Evolutionary conservation across 1,284 basidiomycete genomes (phyloP).

Genomic region (Leucoagaricus sp.): DNA sequence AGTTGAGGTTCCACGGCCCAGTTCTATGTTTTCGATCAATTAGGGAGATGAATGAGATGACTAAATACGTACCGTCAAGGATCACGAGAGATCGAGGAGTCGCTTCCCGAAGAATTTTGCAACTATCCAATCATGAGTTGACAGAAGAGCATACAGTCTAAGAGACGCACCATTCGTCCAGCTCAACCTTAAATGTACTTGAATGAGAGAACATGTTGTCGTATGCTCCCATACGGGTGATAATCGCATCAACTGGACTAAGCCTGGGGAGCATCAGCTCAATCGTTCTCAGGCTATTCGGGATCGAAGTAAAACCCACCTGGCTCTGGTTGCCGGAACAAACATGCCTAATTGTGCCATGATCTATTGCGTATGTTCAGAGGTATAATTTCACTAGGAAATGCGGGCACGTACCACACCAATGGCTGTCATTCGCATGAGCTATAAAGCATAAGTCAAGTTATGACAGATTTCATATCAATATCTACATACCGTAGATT

Average conservation of each 20-base stretch:
- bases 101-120: slow-evolving; percentile 88
- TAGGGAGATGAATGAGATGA: neutral
- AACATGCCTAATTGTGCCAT: slow-evolving; percentile 99
- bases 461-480: neutral
- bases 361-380: slow-evolving; percentile 52
- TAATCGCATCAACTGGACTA: slow-evolving; percentile 90
- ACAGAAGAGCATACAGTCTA: neutral
- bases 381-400: slow-evolving; percentile 21
- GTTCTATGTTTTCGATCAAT: slow-evolving; percentile 51
- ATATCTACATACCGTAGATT: slow-evolving; percentile 68
- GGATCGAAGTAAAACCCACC: slow-evolving; percentile 44
- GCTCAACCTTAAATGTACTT: slow-evolving; percentile 95
- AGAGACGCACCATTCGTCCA: slow-evolving; percentile 82
- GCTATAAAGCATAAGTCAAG: slow-evolving; percentile 38
- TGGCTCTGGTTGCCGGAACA: slow-evolving; percentile 85
- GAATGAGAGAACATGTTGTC: slow-evolving; percentile 96
- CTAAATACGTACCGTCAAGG: slow-evolving; percentile 81
- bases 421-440: slow-evolving; percentile 95
- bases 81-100: slow-evolving; percentile 93
- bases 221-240: slow-evolving; percentile 98
- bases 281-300: no score
- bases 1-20: slow-evolving; percentile 87
- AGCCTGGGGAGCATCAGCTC: slow-evolving; percentile 50
- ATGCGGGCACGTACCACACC: slow-evolving; percentile 58
- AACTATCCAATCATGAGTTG: slow-evolving; percentile 45